Conservation (phyloP, 805 yeast species). For the Candida maris region DNA sequence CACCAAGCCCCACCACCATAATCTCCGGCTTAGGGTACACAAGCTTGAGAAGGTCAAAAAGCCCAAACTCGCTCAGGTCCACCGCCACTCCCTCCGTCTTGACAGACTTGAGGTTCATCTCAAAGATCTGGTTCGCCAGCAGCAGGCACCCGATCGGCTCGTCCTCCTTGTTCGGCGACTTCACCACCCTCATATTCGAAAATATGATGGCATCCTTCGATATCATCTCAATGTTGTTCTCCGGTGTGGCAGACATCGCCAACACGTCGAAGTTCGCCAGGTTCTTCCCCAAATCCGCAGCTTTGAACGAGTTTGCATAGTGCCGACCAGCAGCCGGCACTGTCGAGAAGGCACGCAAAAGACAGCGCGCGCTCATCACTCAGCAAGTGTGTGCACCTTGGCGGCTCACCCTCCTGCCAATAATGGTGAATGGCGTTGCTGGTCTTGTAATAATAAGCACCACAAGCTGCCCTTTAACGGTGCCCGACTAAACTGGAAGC, state of each 20-base stretch:
- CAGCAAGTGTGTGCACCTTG: no score
- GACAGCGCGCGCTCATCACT: no score
- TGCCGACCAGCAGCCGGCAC: conserved; percentile 6
- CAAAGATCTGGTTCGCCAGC: conserved; percentile 57
- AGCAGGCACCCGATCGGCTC: conserved; percentile 45
- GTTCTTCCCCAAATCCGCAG: conserved; percentile 34
- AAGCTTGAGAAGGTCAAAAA: conserved; percentile 50
- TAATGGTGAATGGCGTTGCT: no score
- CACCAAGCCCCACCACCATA: conserved; percentile 68
- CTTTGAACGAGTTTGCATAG: conserved; percentile 27
- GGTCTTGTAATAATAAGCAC: no score
- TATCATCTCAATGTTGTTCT: conserved; percentile 49
- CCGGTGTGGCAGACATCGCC: conserved; percentile 40
- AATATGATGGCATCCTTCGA: conserved; percentile 57
- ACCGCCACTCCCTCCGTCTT: conserved; percentile 35
- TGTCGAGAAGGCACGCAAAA: no score
- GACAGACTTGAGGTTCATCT: conserved; percentile 43
- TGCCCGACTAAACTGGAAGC: no score
- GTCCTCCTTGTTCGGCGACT: conserved; percentile 37
- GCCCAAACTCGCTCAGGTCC: conserved; percentile 31
- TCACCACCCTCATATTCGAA: conserved; percentile 48
- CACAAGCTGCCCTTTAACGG: no score
- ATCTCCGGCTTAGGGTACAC: conserved; percentile 78
- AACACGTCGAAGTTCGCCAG: conserved; percentile 44
- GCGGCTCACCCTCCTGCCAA: no score